These are phyloP conservation scores for Globisporangium megalacanthum DNA, from an alignment of 352 stramenopile species.

Conservation along the genomic window DNA sequence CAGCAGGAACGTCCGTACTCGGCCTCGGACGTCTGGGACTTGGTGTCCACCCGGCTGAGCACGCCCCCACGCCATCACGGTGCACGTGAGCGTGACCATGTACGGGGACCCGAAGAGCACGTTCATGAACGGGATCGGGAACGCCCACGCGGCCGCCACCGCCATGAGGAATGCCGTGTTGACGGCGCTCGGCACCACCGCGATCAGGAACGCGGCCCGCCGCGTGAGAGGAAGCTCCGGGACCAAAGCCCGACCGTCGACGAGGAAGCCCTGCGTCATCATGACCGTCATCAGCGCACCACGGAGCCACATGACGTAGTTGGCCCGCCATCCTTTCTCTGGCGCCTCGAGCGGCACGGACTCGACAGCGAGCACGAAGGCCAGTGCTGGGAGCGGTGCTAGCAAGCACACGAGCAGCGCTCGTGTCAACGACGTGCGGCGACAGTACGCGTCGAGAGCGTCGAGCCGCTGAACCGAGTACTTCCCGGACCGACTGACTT, in stretches of 20 bases:
- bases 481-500: constrained; percentile 8
- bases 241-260: constrained; percentile 15
- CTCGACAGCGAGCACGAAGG: constrained; percentile 17
- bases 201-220: constrained; percentile 3
- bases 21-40: too few species aligned
- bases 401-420: constrained; percentile 8
- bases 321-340: constrained; percentile 13
- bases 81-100: constrained; percentile 15
- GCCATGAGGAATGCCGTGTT: constrained; percentile 5
- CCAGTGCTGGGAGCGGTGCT: constrained; percentile 14
- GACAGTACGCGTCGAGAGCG: constrained; percentile 8
- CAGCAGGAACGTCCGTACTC: too few species aligned
- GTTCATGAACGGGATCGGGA: constrained; percentile 26
- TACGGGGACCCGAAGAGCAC: too few species aligned
- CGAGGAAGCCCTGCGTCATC: constrained; percentile 9
- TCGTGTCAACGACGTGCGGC: background rate
- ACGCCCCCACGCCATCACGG: constrained; percentile 13
- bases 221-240: constrained; percentile 7
- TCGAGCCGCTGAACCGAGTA: constrained; percentile 10
- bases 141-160: constrained; percentile 22
- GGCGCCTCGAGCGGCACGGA: constrained; percentile 17
- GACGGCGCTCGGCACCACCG: constrained; percentile 14
- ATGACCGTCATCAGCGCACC: constrained; percentile 12
- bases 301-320: constrained; percentile 20
- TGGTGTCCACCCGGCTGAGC: constrained; percentile 9